Percentiles rank a stretch among this genome's conserved stretches.
Conservation (phyloP, 208 protist species). For the Leishmania arabica region DNA sequence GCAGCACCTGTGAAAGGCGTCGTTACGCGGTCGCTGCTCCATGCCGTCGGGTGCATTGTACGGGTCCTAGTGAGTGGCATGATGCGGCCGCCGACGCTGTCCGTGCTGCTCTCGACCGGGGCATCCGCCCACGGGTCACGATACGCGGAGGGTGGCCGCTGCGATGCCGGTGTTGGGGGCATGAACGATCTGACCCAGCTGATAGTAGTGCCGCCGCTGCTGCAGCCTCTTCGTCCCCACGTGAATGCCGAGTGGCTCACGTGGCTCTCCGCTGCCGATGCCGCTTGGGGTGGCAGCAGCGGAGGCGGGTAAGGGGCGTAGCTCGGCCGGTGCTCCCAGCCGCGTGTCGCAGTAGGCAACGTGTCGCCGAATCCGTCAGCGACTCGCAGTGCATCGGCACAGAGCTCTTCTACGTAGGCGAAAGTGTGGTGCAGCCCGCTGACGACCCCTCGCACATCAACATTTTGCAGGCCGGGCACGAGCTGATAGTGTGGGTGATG, state of each 20-base stretch:
- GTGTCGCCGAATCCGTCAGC: not conserved
- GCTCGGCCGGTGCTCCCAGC: slow-evolving; percentile 3
- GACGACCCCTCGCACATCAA: slow-evolving; percentile 68
- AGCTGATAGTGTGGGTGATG: slow-evolving; percentile 42
- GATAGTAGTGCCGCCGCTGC: not conserved
- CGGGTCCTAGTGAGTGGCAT: not conserved
- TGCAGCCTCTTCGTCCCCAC: not conserved
- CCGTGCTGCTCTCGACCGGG: not conserved
- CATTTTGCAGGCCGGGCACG: slow-evolving; percentile 48
- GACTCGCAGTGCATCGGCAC: not conserved
- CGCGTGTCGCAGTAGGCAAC: not conserved
- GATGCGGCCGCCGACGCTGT: not conserved
- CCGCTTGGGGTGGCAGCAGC: not conserved
- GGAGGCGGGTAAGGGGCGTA: not conserved
- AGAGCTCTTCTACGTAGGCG: slow-evolving; percentile 70
- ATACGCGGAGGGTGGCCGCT: not conserved
- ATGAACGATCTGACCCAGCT: not conserved
- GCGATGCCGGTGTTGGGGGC: not conserved
- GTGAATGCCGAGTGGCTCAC: not conserved
- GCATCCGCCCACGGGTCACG: not conserved
- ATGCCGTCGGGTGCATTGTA: not conserved
- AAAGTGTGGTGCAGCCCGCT: slow-evolving; percentile 88
- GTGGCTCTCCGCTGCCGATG: not conserved
- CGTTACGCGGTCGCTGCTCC: not conserved
- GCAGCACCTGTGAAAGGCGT: not conserved